phyloP scores from a whole-genome alignment of 257 asterid species.

The Verbascum thapsus region DNA sequence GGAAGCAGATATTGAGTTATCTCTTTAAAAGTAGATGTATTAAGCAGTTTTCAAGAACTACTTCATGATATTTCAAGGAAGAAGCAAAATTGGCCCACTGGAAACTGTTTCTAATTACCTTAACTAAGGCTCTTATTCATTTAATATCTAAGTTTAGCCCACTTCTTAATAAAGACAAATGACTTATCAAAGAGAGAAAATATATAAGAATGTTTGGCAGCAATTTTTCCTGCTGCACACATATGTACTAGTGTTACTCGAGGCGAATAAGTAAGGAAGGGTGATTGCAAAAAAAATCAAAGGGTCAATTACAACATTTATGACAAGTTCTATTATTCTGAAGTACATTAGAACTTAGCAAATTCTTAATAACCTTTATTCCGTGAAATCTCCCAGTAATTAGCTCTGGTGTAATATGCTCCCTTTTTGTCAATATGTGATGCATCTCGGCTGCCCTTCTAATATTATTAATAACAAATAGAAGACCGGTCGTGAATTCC shows the following conservation, averaged over 20 bases:
- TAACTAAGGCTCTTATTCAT: background rate
- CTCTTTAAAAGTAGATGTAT: constrained; percentile 15
- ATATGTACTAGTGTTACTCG: background rate
- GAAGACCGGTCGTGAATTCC: constrained; percentile 59
- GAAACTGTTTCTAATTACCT: constrained; percentile 16
- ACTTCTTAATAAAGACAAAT: background rate
- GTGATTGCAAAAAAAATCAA: background rate
- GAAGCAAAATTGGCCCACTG: constrained; percentile 18
- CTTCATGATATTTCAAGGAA: constrained; percentile 13
- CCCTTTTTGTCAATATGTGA: constrained; percentile 55
- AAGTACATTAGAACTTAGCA: constrained; percentile 18
- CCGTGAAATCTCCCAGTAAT: constrained; percentile 84
- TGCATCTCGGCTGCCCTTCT: constrained; percentile 57
- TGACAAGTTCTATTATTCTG: background rate
- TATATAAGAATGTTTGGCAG: background rate
- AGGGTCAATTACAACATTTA: constrained; percentile 4
- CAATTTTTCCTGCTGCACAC: background rate
- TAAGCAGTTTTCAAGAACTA: constrained; percentile 16
- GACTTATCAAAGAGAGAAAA: background rate
- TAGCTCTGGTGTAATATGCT: constrained; percentile 59
- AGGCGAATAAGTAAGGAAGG: background rate
- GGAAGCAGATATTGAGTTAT: background rate
- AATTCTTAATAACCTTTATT: constrained; percentile 58
- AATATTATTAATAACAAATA: constrained; percentile 53
- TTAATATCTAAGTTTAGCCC: background rate